Percentiles rank a stretch among this genome's conserved stretches.
phyloP scores from a whole-genome alignment of 345 rosid genomes.

The Raphanus sativus region DNA sequence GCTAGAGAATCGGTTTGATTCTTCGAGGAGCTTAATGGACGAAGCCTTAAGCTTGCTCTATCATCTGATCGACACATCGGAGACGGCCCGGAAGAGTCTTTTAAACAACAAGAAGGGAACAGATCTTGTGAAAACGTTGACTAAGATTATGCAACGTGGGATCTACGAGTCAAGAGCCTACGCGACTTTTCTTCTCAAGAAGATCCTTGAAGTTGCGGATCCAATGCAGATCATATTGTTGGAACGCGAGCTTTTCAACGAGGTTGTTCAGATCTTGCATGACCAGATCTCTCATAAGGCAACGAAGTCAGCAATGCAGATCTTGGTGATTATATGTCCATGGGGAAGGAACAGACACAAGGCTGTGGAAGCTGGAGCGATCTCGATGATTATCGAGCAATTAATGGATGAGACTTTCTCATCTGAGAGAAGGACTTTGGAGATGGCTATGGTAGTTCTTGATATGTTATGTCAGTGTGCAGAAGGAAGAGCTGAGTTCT shows the following conservation, averaged over 20 bases:
- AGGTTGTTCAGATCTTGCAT: slow-evolving; percentile 49
- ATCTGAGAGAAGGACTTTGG: slow-evolving; percentile 47
- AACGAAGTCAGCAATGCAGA: slow-evolving; percentile 57
- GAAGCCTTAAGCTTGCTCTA: slow-evolving; percentile 70
- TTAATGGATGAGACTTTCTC: slow-evolving; percentile 57
- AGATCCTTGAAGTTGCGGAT: slow-evolving; percentile 56
- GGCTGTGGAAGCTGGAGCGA: slow-evolving; percentile 61
- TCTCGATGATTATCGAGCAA: slow-evolving; percentile 55
- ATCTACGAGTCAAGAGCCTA: slow-evolving; percentile 53
- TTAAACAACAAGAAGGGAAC: slow-evolving; percentile 45
- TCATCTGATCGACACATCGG: slow-evolving; percentile 62
- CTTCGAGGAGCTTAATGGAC: slow-evolving; percentile 39
- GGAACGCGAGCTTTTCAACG: slow-evolving; percentile 44
- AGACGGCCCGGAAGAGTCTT: slow-evolving; percentile 61
- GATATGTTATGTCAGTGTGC: slow-evolving; percentile 67
- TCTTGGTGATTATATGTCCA: slow-evolving; percentile 50
- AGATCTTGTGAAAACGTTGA: slow-evolving; percentile 49
- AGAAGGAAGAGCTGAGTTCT: slow-evolving; percentile 75
- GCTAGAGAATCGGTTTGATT: slow-evolving; percentile 43
- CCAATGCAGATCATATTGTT: slow-evolving; percentile 52
- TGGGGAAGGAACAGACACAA: slow-evolving; percentile 76
- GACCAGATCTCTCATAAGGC: slow-evolving; percentile 70
- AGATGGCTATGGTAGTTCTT: slow-evolving; percentile 55
- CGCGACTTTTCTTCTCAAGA: slow-evolving; percentile 43
- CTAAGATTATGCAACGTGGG: slow-evolving; percentile 57